phyloP scores from a whole-genome alignment of 1,284 basidiomycete genomes.

The Microbotryum intermedium region DNA sequence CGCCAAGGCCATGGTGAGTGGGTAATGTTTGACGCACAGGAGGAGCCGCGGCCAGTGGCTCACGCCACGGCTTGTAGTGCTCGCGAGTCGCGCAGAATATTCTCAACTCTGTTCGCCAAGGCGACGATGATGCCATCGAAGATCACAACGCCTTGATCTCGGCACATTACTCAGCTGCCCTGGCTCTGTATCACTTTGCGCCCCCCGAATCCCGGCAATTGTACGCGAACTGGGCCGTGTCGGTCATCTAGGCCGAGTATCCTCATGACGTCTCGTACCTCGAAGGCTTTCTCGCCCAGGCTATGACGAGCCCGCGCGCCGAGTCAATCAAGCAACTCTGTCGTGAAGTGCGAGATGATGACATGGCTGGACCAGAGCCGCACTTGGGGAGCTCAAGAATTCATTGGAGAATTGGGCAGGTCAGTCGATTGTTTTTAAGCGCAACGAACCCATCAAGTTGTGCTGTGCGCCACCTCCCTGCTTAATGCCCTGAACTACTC shows the following conservation, averaged over 20 bases:
- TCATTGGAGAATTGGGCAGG: constrained; percentile 9
- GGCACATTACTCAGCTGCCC: constrained; percentile 11
- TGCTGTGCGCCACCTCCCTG: too few species aligned
- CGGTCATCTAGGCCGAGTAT: constrained; percentile 19
- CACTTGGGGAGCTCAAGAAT: constrained; percentile 5
- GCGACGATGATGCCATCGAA: neutral
- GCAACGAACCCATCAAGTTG: too few species aligned
- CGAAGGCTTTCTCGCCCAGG: neutral
- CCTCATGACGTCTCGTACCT: constrained; percentile 11
- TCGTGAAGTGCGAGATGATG: constrained; percentile 12
- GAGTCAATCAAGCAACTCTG: neutral
- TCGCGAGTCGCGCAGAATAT: constrained; percentile 24
- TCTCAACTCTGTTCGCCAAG: constrained; percentile 16
- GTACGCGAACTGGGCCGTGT: constrained; percentile 15
- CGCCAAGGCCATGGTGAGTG: constrained; percentile 13
- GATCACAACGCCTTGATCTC: neutral
- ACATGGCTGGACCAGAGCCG: neutral
- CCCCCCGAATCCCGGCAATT: neutral
- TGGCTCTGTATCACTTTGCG: constrained; percentile 12
- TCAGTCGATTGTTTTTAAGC: too few species aligned
- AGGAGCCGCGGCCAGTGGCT: neutral
- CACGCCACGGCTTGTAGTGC: constrained; percentile 2
- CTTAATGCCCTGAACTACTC: too few species aligned
- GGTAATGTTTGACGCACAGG: too few species aligned
- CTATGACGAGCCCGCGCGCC: neutral